Conservation (phyloP, 2,329 filamentous ascomycete species). For the Neonectria punicea region DNA sequence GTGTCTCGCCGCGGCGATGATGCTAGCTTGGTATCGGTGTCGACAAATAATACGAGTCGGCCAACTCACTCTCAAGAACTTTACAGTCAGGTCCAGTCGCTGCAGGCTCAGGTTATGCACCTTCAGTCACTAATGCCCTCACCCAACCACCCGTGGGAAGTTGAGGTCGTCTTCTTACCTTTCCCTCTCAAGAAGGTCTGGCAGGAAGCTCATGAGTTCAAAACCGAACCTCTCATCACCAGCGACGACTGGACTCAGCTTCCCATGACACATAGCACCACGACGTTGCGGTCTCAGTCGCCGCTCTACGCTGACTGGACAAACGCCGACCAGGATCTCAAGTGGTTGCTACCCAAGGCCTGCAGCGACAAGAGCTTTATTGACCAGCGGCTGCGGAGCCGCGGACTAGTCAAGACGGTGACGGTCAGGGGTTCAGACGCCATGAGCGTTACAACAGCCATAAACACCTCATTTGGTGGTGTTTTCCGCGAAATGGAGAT, state of each 20-base stretch:
- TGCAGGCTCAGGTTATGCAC: slow-evolving; percentile 62
- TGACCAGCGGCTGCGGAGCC: slow-evolving; percentile 78
- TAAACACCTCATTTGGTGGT: slow-evolving; percentile 70
- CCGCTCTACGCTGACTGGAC: slow-evolving; percentile 61
- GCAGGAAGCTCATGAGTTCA: slow-evolving; percentile 62
- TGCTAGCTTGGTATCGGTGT: slow-evolving; percentile 59
- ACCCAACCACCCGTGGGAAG: slow-evolving; percentile 71
- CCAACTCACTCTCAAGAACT: slow-evolving; percentile 58
- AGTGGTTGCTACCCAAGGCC: slow-evolving; percentile 76
- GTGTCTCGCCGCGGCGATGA: slow-evolving; percentile 54
- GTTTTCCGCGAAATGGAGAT: slow-evolving; percentile 60
- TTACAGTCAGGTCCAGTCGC: slow-evolving; percentile 59
- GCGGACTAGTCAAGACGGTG: slow-evolving; percentile 75
- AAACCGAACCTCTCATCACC: slow-evolving; percentile 48
- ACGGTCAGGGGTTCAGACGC: slow-evolving; percentile 72
- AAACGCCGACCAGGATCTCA: slow-evolving; percentile 56
- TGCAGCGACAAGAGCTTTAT: slow-evolving; percentile 71
- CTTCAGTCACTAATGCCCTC: slow-evolving; percentile 73
- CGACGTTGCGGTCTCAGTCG: slow-evolving; percentile 58
- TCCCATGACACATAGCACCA: slow-evolving; percentile 58
- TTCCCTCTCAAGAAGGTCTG: slow-evolving; percentile 70
- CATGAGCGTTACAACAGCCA: slow-evolving; percentile 72
- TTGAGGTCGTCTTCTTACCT: slow-evolving; percentile 81
- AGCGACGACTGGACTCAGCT: slow-evolving; percentile 67
- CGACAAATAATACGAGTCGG: slow-evolving; percentile 54